Evolutionary conservation across 345 rosid genomes (phyloP), one percentile per base, ranked within the genome.

Genomic region (Ailanthus altissimus): DNA sequence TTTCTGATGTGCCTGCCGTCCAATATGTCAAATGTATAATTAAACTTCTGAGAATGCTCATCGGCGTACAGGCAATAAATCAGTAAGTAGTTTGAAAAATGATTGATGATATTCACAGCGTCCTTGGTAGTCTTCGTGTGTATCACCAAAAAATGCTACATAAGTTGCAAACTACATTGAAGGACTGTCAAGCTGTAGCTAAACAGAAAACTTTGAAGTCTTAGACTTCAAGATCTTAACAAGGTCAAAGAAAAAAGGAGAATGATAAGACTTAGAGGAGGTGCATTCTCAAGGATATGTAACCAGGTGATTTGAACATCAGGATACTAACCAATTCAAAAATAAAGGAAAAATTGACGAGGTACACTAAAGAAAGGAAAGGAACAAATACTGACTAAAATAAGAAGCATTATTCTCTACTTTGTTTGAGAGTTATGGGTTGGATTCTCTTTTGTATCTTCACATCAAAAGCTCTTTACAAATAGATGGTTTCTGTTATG

Each of bases 51-150:
- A 47, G 13, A 68, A 13, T 26, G 23, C 56, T 25, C 26, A 25
- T 47, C 25, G 20, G 54, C n/a, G 1, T 46, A 13, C 40, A 20
- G 64, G 51, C 46, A 43, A 53, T 54, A 40, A 72, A 42, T 18
- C 25, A 50, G 45, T 38, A 14, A 13, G 64, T 54, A 38, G 49
- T 63, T 64, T 21, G 15, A 64, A 26, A 45, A 38, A 28, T 11
- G 43, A 53, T 28, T 32, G 26, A 25, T 50, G 7, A 6, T 20
- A 60, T 50, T 70, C 71, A 12, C 32, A 7, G 12, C 6, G 50
- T 73, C 8, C 57, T 72, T 66, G 47, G 53, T n/a, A 53, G 23
- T 60, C 67, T 67, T 28, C 16, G 56, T 38, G 42, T 72, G 15
- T 40, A 42, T 14, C 20, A 32, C 25, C 36, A 60, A 49, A 36